Conservation (phyloP, 2,329 filamentous ascomycete species). For the Aspergillus quadricinctus region DNA sequence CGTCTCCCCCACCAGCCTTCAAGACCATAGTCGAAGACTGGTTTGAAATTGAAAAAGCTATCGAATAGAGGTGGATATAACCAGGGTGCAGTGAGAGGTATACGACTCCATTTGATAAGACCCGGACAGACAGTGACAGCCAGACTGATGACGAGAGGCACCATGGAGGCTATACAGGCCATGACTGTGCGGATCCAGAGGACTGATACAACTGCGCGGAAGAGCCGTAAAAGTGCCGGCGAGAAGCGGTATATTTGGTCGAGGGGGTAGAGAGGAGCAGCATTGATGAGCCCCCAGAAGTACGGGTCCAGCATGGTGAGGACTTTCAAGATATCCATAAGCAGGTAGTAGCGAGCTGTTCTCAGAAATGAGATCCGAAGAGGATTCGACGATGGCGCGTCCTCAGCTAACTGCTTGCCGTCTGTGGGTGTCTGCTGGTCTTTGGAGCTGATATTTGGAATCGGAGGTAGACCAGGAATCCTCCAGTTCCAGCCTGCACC, state of each 20-base stretch:
- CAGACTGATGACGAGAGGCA: not conserved
- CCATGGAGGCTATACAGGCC: not conserved
- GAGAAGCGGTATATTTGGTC: not conserved
- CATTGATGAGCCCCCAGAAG: not conserved
- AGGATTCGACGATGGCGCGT: not conserved
- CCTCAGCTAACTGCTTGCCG: no score
- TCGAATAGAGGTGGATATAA: not conserved
- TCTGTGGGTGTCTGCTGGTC: not conserved
- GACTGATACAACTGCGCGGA: not conserved
- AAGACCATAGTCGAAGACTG: not conserved
- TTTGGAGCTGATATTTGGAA: not conserved
- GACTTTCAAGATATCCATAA: not conserved
- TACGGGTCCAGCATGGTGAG: not conserved
- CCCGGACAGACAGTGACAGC: not conserved
- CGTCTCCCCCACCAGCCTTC: not conserved
- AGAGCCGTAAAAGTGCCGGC: not conserved
- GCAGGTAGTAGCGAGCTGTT: not conserved
- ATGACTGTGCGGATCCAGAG: not conserved
- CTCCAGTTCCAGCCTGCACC: not conserved
- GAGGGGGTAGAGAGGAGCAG: not conserved
- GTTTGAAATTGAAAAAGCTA: not conserved
- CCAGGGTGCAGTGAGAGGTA: not conserved
- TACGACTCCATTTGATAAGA: not conserved
- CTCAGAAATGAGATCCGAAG: not conserved
- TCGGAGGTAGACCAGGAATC: not conserved